phyloP scores from a whole-genome alignment of 805 yeast genomes.

The Kurtzmaniella cleridarum region DNA sequence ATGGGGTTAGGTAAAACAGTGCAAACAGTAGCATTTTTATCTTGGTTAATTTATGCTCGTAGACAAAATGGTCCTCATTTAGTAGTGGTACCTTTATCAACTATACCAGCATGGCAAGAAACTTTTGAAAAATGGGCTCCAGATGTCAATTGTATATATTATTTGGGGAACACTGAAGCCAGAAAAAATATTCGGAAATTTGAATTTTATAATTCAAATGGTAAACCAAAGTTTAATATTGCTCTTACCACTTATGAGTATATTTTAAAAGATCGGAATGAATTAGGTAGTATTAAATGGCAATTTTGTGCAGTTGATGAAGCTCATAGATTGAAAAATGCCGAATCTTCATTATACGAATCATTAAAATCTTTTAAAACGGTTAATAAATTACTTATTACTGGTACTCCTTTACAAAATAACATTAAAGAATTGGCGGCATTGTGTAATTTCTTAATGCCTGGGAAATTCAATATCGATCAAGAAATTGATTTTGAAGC shows the following conservation, averaged over 20 bases:
- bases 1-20: conserved; percentile 99
- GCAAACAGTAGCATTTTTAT: conserved; percentile 88
- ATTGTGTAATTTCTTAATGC: conserved; percentile 90
- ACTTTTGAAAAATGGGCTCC: conserved; percentile 98
- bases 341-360: conserved; percentile 90
- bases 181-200: conserved; percentile 76
- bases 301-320: conserved; percentile 97
- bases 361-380: conserved; percentile 78
- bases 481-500: conserved; percentile 94
- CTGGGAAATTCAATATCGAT: conserved; percentile 84
- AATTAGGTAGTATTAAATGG: conserved; percentile 84
- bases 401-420: conserved; percentile 98
- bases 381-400: conserved; percentile 78
- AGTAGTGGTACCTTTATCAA: conserved; percentile 92
- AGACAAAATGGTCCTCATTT: conserved; percentile 97
- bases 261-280: conserved; percentile 80
- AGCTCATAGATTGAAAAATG: conserved; percentile 93
- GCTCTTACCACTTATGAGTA: conserved; percentile 93
- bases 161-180: conserved; percentile 86
- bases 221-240: conserved; percentile 85
- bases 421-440: conserved; percentile 95
- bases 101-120: conserved; percentile 99
- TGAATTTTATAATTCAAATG: conserved; percentile 67
- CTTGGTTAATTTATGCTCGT: conserved; percentile 93
- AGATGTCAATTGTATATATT: conserved; percentile 86